phyloP scores from a whole-genome alignment of 1,284 basidiomycete species.

The Rhodotorula sp. region DNA sequence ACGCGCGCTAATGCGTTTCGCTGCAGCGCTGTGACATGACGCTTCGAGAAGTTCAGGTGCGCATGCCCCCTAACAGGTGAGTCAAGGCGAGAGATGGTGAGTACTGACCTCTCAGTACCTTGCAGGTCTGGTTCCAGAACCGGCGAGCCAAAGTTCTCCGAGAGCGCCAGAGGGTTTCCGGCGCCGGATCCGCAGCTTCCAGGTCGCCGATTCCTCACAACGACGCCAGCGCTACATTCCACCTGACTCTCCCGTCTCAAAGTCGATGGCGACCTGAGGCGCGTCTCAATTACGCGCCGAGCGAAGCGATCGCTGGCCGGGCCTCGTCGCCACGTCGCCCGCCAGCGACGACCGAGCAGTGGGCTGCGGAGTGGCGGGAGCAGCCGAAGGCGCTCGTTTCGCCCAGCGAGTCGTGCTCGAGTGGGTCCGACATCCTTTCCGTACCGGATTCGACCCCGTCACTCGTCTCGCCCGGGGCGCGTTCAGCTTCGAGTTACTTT shows the following conservation, averaged over 20 bases:
- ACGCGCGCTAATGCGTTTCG: background rate
- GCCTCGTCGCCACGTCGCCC: no score
- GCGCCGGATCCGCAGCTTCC: background rate
- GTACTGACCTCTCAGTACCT: background rate
- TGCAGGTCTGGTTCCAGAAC: conserved; percentile 47
- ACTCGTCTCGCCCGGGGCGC: conserved; percentile 6
- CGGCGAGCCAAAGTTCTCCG: conserved; percentile 44
- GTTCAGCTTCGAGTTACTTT: conserved; percentile 14
- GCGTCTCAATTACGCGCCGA: no score
- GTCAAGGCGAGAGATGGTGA: background rate
- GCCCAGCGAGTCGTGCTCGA: no score
- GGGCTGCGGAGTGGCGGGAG: no score
- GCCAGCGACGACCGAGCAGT: no score
- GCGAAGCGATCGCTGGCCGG: no score
- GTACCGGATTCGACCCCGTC: background rate
- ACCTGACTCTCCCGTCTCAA: no score
- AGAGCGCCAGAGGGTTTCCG: conserved; percentile 2
- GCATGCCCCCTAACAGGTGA: background rate
- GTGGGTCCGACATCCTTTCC: background rate
- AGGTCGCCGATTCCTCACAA: no score
- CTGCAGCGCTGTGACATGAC: conserved; percentile 39
- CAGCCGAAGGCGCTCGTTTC: no score
- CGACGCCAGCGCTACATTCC: no score
- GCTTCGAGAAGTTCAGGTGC: conserved; percentile 44
- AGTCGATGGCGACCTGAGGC: no score